Base-by-base conservation (phyloP, 192 early-diverging fungal species). In the Coemansia sp. region DNA sequence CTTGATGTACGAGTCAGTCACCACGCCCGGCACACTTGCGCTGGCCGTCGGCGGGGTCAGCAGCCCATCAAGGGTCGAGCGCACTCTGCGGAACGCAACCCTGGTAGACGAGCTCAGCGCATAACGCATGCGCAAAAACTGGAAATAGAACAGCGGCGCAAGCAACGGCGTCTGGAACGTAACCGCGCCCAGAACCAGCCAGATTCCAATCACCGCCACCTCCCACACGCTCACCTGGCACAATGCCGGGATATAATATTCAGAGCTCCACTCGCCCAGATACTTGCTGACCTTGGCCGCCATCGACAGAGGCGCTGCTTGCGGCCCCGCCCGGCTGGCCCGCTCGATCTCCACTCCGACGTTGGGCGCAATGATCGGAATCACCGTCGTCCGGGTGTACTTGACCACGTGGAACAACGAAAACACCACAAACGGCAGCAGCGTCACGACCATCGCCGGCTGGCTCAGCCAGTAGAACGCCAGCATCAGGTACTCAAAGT, bases 361-460 rank as follows among this genome's bases (percentile, higher is more conserved):
- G 9, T 37, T 43, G 11, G 80, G 80, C 38, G 72, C 68, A 20
- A 83, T 37, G 41, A 66, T 37, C 17, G 75, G 75, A 18, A 83
- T 77, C 52, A 83, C 32, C 18, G 74, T 66, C 1, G 80, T 77
- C 35, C 74, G 60, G 9, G 67, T 48, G 67, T 77, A 83, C 51
- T 72, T 70, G 1, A 83, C 37, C n/a, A 83, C 80, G 32, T 83
- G 80, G 64, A 77, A 83, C 64, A 77, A 64, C 17, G 80, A 83
- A 52, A 77, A 83, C 66, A 83, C 75, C 5, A 78, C 75, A 41
- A 77, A 83, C 56, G 80, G 80, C 61, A 83, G 28, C 61, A 83
- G 56, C 45, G 75, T 77, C 35, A 83, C 75, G 2, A 66, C 2
- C 0, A 83, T 75, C 2, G 80, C 65, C 64, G 58, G 59, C 45